Conservation (phyloP, 2,329 filamentous ascomycete genomes). For the Aspergillus amoenus region DNA sequence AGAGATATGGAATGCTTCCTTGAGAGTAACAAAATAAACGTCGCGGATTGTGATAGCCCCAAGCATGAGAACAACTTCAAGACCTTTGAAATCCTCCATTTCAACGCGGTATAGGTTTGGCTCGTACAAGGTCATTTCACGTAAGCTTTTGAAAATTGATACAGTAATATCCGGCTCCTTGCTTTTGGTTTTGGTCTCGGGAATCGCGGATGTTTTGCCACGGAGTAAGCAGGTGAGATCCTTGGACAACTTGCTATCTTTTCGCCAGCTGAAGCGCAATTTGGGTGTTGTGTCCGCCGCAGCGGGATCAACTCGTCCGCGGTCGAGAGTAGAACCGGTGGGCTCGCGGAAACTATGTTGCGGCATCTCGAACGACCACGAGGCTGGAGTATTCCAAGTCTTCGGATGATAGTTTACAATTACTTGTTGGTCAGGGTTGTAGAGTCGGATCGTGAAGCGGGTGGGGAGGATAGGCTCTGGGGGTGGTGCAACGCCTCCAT, state of each 20-base stretch:
- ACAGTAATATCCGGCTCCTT: conserved; percentile 95
- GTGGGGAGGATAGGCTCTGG: conserved; percentile 74
- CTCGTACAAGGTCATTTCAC: conserved; percentile 86
- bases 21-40: conserved; percentile 62
- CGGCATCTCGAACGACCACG: conserved; percentile 92
- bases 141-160: conserved; percentile 76
- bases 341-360: conserved; percentile 80
- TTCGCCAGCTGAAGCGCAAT: conserved; percentile 83
- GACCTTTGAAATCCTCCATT: conserved; percentile 87
- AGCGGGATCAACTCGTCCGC: conserved; percentile 63
- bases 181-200: conserved; percentile 68
- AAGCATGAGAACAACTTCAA: conserved; percentile 76
- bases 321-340: conserved; percentile 74
- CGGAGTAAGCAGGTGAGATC: conserved; percentile 87
- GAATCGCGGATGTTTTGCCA: conserved; percentile 65
- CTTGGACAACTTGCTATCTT: conserved; percentile 79
- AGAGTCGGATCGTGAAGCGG: conserved; percentile 80
- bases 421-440: conserved; percentile 88
- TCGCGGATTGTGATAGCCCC: conserved; percentile 62
- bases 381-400: conserved; percentile 75
- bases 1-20: conserved; percentile 74
- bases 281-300: conserved; percentile 63
- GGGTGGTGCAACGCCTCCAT: conserved; percentile 64
- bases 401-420: conserved; percentile 66
- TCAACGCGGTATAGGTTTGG: conserved; percentile 88